Evolutionary conservation across 768 basidiomycete species (phyloP), one percentile per base, ranked within the genome.

Genomic region (Podaxis sp.): DNA sequence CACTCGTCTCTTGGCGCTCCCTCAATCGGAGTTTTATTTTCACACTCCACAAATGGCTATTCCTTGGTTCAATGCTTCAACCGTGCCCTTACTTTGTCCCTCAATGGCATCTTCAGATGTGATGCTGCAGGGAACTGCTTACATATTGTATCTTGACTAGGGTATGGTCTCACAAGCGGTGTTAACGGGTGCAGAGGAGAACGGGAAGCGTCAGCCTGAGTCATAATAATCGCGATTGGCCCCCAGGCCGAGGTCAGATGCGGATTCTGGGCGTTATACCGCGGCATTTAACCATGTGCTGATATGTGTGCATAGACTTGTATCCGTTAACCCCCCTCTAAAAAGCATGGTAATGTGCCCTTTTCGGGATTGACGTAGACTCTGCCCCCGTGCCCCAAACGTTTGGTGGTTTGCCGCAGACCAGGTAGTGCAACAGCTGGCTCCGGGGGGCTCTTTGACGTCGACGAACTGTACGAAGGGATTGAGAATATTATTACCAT

Each of bases 1-100:
- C 57, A 49, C 61, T 49, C 54, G 63, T 54, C 59, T 36, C 36
- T 53, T 48, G 59, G 65, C 65, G 61, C 61, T 52, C 57, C 57
- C 67, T 44, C 26, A 61, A 52, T 63, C 75, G 75, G 75, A 74
- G 74, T 67, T 68, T 69, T 8, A 70, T 70, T 67, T 59, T 22
- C 8, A 15, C 17, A 57, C 55, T 51, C 54, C 53, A 60, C 73
- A 76, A 52, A 68, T 71, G 39, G 74, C 72, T 74, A 63, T 19
- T 46, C 7, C 76, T 36, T 70, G 71, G 61, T 77, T 73, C 67
- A 67, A 9, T 8, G 30, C 30, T 33, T 68, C 42, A 2, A 1
- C 24, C 12, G 3, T 33, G 17, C 15, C 39, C 38, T n/a, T n/a
- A 12, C 44, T 30, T 61, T 30, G 39, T 44, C 30, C 53, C 24